phyloP scores from a whole-genome alignment of 192 early-diverging fungal species.

The Powellomyces hirtus region DNA sequence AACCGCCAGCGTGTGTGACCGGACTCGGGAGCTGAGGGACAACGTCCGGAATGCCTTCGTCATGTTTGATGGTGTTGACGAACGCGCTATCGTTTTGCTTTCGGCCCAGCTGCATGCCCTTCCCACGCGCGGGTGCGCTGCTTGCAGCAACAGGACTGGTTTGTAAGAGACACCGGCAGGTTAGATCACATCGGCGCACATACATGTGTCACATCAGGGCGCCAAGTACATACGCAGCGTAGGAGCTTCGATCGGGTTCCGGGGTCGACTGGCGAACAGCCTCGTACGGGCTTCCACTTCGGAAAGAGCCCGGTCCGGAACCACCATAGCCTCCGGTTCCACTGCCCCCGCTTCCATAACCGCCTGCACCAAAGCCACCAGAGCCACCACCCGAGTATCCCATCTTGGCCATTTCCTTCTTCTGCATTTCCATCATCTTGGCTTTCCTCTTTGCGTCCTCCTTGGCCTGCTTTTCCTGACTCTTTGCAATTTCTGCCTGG shows the following conservation, averaged over 20 bases:
- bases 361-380: conserved; percentile 34
- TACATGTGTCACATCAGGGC: background rate
- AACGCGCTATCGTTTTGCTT: conserved; percentile 79
- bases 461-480: conserved; percentile 96
- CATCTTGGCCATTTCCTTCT: conserved; percentile 60
- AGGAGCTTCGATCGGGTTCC: conserved; percentile 19
- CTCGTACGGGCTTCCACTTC: conserved; percentile 37
- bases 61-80: conserved; percentile 80
- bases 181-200: background rate
- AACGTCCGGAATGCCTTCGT: conserved; percentile 66
- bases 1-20: conserved; percentile 13
- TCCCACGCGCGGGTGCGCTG: conserved; percentile 35
- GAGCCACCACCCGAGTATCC: conserved; percentile 51
- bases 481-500: conserved; percentile 86
- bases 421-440: conserved; percentile 86
- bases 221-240: conserved; percentile 13
- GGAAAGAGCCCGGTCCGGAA: conserved; percentile 40
- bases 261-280: conserved; percentile 8
- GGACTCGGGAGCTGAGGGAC: conserved; percentile 3
- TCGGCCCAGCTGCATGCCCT: conserved; percentile 94
- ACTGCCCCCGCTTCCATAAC: conserved; percentile 20
- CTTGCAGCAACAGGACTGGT: conserved; percentile 11
- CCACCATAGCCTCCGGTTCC: conserved; percentile 51
- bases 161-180: background rate
- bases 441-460: conserved; percentile 92